Percentiles rank a stretch among this genome's conserved stretches.
phyloP scores from a whole-genome alignment of 2,329 filamentous ascomycete genomes.

The Torrubiella hemipterigena region DNA sequence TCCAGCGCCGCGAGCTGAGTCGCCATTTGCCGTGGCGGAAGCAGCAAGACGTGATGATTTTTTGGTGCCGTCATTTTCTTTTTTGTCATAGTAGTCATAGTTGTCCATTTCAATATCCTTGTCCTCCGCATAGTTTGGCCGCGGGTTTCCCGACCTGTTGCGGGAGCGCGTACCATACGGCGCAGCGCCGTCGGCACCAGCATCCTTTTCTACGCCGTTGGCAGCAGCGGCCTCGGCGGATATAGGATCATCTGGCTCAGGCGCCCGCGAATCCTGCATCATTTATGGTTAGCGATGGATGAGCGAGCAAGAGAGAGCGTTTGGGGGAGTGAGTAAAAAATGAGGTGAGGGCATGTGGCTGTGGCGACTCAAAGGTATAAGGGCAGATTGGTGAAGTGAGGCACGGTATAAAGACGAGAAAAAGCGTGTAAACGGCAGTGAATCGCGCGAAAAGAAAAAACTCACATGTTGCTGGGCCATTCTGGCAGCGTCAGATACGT shows the following conservation, averaged over 20 bases:
- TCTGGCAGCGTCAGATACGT: conserved; percentile 19
- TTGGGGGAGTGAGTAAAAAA: conserved; percentile 1
- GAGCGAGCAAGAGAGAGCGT: conserved; percentile 8
- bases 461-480: conserved; percentile 28
- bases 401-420: too few species aligned
- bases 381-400: conserved; percentile 9
- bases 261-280: conserved; percentile 21
- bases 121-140: conserved; percentile 92
- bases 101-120: conserved; percentile 78
- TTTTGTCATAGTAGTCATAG: conserved; percentile 56
- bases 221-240: conserved; percentile 28
- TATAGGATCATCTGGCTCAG: conserved; percentile 20
- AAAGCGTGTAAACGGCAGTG: conserved; percentile 7
- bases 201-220: conserved; percentile 35
- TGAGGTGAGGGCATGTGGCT: conserved; percentile 1
- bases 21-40: conserved; percentile 24
- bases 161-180: conserved; percentile 90
- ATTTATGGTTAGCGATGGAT: too few species aligned
- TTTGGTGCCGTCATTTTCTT: conserved; percentile 40
- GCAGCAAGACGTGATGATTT: conserved; percentile 40
- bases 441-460: conserved; percentile 2
- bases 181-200: conserved; percentile 40
- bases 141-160: conserved; percentile 67
- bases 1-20: conserved; percentile 19
- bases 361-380: conserved; percentile 9